Evolutionary conservation across 495 filamentous ascomycete genomes (phyloP), one percentile per base, ranked within the genome.

Genomic region (Astrothelium macrocarpum): DNA sequence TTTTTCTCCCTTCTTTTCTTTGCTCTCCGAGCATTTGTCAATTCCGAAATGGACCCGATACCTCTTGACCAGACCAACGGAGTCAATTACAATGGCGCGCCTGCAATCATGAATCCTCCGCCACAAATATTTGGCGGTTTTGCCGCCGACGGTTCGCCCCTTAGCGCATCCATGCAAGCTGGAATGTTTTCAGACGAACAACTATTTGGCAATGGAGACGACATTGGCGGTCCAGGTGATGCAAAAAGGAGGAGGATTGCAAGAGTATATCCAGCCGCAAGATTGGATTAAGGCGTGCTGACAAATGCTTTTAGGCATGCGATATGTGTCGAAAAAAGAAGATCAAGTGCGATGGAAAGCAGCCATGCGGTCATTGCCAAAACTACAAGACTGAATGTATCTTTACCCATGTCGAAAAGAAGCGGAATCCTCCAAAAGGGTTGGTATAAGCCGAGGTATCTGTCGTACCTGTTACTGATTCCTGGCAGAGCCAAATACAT

Each of bases 261-360:
- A 31, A 85, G 91, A 32, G 49, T 56, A 78, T 74, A 78, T 79
- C 74, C 73, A 42, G 39, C 32, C 64, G 42, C 31, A 61, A 16
- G 53, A 20, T 20, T 12, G 34, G 28, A 64, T 60, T 61, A 60
- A 32, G n/a, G 64, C 76, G 70, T 64, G 63, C 65, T 68, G 42
- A 66, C 60, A 34, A 36, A 28, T 42, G 23, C 49, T 7, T 64
- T 43, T 73, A 93, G 90, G 94, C 94, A 59, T 98, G 94, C 79
- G 94, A 98, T 72, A 96, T 97, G 93, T 98, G 94, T 72, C 85
- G 94, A 66, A 97, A 96, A 78, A 98, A 97, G 81, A 98, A 98
- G 82, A 97, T 98, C 72, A 97, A 97, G 77, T 98, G 94, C 76
- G 95, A 98, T 72, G 94, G 94, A 60, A 96, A 95, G 76, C 85